These are phyloP conservation scores for Lepidopterella palustris DNA, from an alignment of 495 filamentous ascomycete genomes.

Conservation along the genomic window DNA sequence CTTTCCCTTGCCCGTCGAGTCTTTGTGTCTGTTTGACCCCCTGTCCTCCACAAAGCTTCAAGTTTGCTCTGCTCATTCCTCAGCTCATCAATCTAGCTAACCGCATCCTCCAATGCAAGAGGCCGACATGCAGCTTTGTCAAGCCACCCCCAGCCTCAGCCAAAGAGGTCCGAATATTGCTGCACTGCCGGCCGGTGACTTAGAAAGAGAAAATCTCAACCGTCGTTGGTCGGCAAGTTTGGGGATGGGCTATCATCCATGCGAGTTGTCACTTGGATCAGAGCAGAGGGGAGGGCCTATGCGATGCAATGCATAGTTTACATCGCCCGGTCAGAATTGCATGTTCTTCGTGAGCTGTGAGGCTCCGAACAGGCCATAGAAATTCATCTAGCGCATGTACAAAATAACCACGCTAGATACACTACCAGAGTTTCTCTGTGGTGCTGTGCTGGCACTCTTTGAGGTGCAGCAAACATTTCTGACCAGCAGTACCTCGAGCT, in stretches of 20 bases:
- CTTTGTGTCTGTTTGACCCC: not conserved
- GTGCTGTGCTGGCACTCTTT: not conserved
- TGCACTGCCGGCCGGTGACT: no score
- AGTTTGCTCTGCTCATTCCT: not conserved
- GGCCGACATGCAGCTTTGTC: not conserved
- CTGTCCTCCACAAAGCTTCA: not conserved
- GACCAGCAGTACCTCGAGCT: not conserved
- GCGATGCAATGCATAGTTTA: not conserved
- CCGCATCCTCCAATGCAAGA: not conserved
- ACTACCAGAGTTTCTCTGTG: not conserved
- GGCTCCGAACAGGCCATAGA: not conserved
- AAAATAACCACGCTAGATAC: not conserved
- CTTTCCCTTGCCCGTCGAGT: not conserved
- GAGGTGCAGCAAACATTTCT: not conserved
- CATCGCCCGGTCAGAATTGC: not conserved
- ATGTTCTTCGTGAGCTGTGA: not conserved
- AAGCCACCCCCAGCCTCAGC: not conserved
- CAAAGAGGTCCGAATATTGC: not conserved
- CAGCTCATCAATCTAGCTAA: not conserved
- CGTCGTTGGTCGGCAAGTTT: no score
- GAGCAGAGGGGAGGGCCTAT: not conserved
- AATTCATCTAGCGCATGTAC: not conserved
- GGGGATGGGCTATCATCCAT: no score
- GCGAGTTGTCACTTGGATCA: no score
- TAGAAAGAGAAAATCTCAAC: no score